Evolutionary conservation across 1,139 yeast species (phyloP).

Genomic region (Geotrichum klebahnii): DNA sequence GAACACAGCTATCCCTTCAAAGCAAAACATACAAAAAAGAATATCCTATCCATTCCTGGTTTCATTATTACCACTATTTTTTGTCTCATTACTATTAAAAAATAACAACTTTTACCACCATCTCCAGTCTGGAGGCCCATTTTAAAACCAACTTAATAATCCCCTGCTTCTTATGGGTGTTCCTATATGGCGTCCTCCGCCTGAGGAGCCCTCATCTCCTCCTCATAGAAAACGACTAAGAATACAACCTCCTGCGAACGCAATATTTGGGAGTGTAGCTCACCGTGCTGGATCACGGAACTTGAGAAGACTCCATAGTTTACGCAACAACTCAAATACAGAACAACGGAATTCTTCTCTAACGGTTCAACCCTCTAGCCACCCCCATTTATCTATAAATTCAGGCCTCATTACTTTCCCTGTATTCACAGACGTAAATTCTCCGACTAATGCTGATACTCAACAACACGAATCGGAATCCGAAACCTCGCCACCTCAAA

Average conservation of each 20-base stretch:
- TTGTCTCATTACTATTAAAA: too few relatives aligned
- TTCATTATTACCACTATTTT: too few relatives aligned
- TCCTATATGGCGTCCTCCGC: constrained; percentile 28
- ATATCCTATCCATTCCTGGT: too few relatives aligned
- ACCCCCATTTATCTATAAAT: not conserved
- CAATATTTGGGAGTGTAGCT: not conserved
- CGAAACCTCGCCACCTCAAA: not conserved
- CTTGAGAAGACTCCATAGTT: not conserved
- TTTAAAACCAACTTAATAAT: too few relatives aligned
- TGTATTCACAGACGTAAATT: not conserved
- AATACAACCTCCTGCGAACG: not conserved
- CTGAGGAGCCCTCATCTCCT: not conserved
- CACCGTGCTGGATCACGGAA: not conserved
- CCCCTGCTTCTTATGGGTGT: constrained; percentile 25
- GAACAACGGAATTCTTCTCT: not conserved
- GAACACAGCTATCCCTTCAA: too few relatives aligned
- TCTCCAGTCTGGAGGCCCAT: too few relatives aligned
- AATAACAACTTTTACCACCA: too few relatives aligned
- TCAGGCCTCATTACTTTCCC: not conserved
- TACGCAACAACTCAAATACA: not conserved
- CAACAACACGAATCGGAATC: not conserved
- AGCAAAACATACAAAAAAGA: too few relatives aligned
- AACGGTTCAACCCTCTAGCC: not conserved
- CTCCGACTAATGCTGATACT: too few relatives aligned
- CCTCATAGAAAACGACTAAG: constrained; percentile 3